Evolutionary conservation across 2,329 filamentous ascomycete genomes (phyloP).

Genomic region (Penicillium capsulatum): DNA sequence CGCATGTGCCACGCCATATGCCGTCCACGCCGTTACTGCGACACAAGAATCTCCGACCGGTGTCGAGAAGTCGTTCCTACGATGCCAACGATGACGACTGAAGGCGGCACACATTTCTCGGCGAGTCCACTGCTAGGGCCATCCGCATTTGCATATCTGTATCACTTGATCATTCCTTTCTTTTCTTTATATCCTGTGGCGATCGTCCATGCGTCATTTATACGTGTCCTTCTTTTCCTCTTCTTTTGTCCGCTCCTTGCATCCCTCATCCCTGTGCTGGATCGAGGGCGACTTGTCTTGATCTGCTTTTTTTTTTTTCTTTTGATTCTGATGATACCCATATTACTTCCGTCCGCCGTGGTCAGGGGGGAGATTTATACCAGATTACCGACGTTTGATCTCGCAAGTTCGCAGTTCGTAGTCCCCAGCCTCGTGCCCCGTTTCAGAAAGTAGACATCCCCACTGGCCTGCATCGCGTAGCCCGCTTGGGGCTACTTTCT

Average conservation of each 20-base stretch:
- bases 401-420: slow-evolving; percentile 2
- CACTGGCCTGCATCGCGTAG: no score
- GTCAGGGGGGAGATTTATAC: slow-evolving; percentile 5
- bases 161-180: slow-evolving; percentile 6
- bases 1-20: slow-evolving; percentile 28
- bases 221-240: slow-evolving; percentile 5
- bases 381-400: not conserved
- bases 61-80: slow-evolving; percentile 33
- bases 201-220: no score
- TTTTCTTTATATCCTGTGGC: no score
- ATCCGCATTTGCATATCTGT: no score
- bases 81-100: slow-evolving; percentile 28
- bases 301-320: slow-evolving; percentile 2
- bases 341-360: slow-evolving; percentile 16
- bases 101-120: no score
- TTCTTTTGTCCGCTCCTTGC: slow-evolving; percentile 8
- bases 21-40: slow-evolving; percentile 37
- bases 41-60: slow-evolving; percentile 20
- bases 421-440: no score
- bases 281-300: slow-evolving; percentile 6
- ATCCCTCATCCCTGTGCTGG: slow-evolving; percentile 5
- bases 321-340: slow-evolving; percentile 31
- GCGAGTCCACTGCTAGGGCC: no score
- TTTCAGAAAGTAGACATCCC: no score
- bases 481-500: no score